These are phyloP conservation scores for Cytospora piceae DNA, from an alignment of 2,329 filamentous ascomycete genomes.

Conservation along the genomic window DNA sequence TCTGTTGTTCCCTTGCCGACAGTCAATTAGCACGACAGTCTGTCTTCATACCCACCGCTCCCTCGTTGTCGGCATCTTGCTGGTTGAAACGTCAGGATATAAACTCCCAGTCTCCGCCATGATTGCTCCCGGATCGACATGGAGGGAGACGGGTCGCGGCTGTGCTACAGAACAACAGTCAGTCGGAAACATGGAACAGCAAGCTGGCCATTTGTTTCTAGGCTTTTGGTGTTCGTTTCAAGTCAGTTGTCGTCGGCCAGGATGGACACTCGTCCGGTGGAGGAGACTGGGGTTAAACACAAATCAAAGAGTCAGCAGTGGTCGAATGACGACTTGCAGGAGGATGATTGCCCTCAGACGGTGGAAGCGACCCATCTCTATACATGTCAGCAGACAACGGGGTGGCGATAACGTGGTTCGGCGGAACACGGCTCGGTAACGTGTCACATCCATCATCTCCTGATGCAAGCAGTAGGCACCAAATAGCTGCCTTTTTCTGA, in stretches of 20 bases:
- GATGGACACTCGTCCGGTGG: neutral
- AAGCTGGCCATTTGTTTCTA: neutral
- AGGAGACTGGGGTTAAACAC: neutral
- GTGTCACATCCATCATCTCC: neutral
- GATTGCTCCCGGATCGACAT: neutral
- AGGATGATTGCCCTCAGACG: neutral
- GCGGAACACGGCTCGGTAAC: slow-evolving; percentile 2
- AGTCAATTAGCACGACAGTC: neutral
- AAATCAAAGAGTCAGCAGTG: neutral
- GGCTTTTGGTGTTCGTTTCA: neutral
- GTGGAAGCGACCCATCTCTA: neutral
- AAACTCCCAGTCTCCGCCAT: neutral
- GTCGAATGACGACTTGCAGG: neutral
- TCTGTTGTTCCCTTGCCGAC: neutral
- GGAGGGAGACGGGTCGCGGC: neutral
- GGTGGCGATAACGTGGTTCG: neutral
- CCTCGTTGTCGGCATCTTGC: neutral
- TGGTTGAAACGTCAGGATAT: neutral
- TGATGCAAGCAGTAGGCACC: neutral
- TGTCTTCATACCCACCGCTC: neutral
- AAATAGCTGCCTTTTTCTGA: neutral
- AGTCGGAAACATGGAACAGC: neutral
- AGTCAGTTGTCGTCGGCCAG: neutral
- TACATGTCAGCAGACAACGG: neutral
- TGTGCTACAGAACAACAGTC: neutral